These are phyloP conservation scores for Obba rivulosa DNA, from an alignment of 768 basidiomycete species.

Conservation along the genomic window DNA sequence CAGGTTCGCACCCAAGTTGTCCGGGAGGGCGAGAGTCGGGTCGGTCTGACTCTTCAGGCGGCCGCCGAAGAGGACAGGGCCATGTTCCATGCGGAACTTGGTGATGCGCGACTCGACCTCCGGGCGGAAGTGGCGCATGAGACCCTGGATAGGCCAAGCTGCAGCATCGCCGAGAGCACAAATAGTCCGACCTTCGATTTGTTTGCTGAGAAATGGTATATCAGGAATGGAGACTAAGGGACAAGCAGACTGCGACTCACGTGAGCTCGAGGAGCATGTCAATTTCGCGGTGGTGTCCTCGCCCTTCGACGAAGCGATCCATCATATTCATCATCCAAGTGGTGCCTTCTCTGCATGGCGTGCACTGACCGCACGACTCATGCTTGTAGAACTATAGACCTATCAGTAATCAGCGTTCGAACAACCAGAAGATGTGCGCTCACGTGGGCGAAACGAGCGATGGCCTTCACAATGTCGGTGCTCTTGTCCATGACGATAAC, in stretches of 20 bases:
- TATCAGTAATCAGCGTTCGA: not conserved
- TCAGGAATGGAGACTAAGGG: not conserved
- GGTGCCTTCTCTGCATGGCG: conserved; percentile 90
- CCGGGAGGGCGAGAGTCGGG: conserved; percentile 64
- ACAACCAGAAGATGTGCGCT: conserved; percentile 12
- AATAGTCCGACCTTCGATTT: conserved; percentile 95
- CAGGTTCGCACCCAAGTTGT: conserved; percentile 59
- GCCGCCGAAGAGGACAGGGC: conserved; percentile 87
- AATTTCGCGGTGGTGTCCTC: conserved; percentile 89
- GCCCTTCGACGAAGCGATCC: conserved; percentile 90
- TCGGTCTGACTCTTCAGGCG: conserved; percentile 63
- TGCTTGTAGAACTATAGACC: conserved; percentile 88
- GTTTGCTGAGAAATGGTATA: conserved; percentile 54
- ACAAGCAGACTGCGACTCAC: conserved; percentile 36
- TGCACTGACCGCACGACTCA: conserved; percentile 97
- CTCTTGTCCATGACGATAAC: conserved; percentile 99
- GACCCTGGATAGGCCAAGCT: conserved; percentile 97
- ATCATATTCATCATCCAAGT: conserved; percentile 99
- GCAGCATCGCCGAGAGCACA: conserved; percentile 97
- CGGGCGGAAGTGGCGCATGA: conserved; percentile 97
- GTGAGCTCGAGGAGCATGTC: conserved; percentile 97
- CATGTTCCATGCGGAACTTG: conserved; percentile 67
- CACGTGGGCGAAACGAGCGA: conserved; percentile 86
- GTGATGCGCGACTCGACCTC: conserved; percentile 88
- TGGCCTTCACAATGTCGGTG: conserved; percentile 91